Conservation (phyloP, 1,139 yeast species). For the Magnusiomyces ingens region DNA sequence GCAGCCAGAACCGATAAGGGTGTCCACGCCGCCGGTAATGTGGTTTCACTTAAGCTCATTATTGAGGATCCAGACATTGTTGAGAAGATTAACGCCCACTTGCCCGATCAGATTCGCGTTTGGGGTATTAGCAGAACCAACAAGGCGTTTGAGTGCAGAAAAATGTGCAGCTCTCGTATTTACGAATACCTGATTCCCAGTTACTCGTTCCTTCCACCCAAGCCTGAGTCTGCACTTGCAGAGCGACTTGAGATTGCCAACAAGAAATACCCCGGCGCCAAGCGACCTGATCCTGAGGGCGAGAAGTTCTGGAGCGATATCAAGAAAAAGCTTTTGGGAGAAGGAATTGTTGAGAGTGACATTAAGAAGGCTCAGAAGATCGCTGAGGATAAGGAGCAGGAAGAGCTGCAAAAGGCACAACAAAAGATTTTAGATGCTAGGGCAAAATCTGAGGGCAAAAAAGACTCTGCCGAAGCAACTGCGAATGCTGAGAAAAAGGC, state of each 20-base stretch:
- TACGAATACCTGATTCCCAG: slow-evolving; percentile 93
- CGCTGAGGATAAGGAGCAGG: slow-evolving; percentile 27
- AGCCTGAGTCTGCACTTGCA: slow-evolving; percentile 61
- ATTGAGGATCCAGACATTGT: slow-evolving; percentile 79
- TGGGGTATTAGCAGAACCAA: slow-evolving; percentile 93
- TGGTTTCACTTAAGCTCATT: slow-evolving; percentile 79
- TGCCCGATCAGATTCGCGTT: slow-evolving; percentile 81
- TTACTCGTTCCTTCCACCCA: slow-evolving; percentile 84
- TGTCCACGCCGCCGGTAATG: slow-evolving; percentile 98
- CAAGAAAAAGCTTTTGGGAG: slow-evolving; percentile 23
- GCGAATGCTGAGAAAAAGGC: slow-evolving; percentile 28
- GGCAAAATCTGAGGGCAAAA: slow-evolving; percentile 22
- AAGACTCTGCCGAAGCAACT: slow-evolving; percentile 9
- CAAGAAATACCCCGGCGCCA: slow-evolving; percentile 49
- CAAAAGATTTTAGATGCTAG: slow-evolving; percentile 25
- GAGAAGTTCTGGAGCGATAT: slow-evolving; percentile 64
- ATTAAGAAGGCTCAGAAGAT: slow-evolving; percentile 34
- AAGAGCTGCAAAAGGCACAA: slow-evolving; percentile 17
- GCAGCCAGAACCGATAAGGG: slow-evolving; percentile 99
- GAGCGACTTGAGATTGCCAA: slow-evolving; percentile 51
- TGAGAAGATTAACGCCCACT: slow-evolving; percentile 58
- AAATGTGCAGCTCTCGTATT: slow-evolving; percentile 88
- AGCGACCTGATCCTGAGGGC: slow-evolving; percentile 63
- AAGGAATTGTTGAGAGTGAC: slow-evolving; percentile 32
- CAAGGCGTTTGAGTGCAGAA: slow-evolving; percentile 89